Conservation (phyloP, 768 basidiomycete genomes). For the Trametes elegans region DNA sequence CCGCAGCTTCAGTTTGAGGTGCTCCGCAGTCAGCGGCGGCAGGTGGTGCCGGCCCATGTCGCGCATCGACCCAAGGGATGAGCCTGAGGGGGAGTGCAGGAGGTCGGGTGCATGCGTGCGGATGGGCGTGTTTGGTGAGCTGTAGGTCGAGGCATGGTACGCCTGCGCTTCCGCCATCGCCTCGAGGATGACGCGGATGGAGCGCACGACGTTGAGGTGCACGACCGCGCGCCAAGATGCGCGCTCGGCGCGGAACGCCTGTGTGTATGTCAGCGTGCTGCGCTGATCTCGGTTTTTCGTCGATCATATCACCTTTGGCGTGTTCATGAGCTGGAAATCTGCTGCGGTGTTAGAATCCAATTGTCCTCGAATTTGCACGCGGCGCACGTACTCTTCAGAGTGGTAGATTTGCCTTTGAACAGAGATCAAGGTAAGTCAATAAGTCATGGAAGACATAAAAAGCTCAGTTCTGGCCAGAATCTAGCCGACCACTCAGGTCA, state of each 20-base stretch:
- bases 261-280: neutral
- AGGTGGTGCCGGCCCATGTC: constrained; percentile 1
- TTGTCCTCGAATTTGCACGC: neutral
- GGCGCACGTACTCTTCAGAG: constrained; percentile 34
- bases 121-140: constrained; percentile 13
- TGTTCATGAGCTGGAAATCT: constrained; percentile 75
- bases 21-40: constrained; percentile 26
- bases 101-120: constrained; percentile 7
- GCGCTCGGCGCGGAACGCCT: constrained; percentile 68
- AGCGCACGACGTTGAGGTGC: constrained; percentile 55
- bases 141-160: constrained; percentile 21
- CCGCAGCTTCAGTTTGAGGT: constrained; percentile 34
- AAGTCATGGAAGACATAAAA: neutral
- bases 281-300: neutral
- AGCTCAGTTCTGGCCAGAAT: too few relatives aligned
- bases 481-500: too few relatives aligned
- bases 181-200: constrained; percentile 41
- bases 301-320: constrained; percentile 34
- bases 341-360: neutral
- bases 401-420: constrained; percentile 36
- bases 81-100: constrained; percentile 11
- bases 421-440: neutral
- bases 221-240: constrained; percentile 77
- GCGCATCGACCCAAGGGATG: constrained; percentile 9
- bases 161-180: constrained; percentile 31